A percentile compares a stretch with the other conserved stretches of the same genome.
These are phyloP conservation scores for Diospyros lotus DNA, from an alignment of 148 eudicot genomes.

Conservation along the genomic window DNA sequence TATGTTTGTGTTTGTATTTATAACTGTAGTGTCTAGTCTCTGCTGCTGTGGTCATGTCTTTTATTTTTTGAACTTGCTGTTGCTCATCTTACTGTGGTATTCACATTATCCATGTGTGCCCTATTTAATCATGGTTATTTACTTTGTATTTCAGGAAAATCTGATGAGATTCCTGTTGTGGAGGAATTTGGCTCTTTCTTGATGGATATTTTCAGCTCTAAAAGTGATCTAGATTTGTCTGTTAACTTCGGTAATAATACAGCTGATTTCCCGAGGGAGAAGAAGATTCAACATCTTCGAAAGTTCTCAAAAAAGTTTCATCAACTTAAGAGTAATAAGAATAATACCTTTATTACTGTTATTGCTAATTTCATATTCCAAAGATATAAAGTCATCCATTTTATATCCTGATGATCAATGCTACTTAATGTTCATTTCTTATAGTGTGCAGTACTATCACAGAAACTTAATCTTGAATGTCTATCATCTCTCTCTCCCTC, in stretches of 20 bases:
- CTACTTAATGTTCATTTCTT: background rate
- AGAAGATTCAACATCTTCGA: slow-evolving; percentile 54
- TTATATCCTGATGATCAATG: background rate
- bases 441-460: too few species aligned
- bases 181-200: slow-evolving; percentile 77
- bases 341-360: background rate
- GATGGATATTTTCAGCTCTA: slow-evolving; percentile 76
- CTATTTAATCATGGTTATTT: background rate
- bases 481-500: background rate
- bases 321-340: slow-evolving; percentile 57
- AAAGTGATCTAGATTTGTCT: slow-evolving; percentile 87
- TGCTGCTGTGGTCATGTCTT: background rate
- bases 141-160: slow-evolving; percentile 44
- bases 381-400: background rate
- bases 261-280: slow-evolving; percentile 34
- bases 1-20: background rate
- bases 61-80: background rate
- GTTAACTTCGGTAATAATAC: slow-evolving; percentile 49
- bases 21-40: background rate
- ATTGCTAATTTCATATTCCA: background rate
- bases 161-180: slow-evolving; percentile 53
- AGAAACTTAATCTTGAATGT: background rate
- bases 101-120: background rate
- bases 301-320: slow-evolving; percentile 59
- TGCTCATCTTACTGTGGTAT: background rate